These are phyloP conservation scores for Monotropa hypopitys DNA, from an alignment of 179 eudicot genomes.

Conservation along the genomic window DNA sequence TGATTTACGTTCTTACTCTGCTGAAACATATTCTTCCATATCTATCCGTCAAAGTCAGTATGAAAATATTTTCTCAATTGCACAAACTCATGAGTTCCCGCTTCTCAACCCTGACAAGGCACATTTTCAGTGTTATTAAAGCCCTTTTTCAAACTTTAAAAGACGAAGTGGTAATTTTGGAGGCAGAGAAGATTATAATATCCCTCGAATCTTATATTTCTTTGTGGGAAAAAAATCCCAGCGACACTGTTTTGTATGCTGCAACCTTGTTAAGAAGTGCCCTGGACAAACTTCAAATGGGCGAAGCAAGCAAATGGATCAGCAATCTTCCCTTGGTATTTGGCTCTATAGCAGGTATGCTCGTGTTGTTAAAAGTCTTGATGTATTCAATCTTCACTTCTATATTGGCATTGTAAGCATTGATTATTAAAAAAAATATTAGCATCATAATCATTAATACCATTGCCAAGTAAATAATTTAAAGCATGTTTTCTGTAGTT, in stretches of 20 bases:
- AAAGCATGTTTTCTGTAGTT: neutral
- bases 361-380: neutral
- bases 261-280: conserved; percentile 41
- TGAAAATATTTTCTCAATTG: conserved; percentile 28
- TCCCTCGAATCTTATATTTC: conserved; percentile 40
- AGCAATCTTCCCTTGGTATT: conserved; percentile 27
- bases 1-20: conserved; percentile 46
- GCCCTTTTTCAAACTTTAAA: conserved; percentile 34
- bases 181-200: conserved; percentile 29
- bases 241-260: conserved; percentile 45
- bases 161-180: conserved; percentile 22
- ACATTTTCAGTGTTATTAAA: conserved; percentile 39
- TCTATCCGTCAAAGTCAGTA: conserved; percentile 33
- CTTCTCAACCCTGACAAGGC: conserved; percentile 42
- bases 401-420: neutral
- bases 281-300: conserved; percentile 37
- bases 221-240: conserved; percentile 27
- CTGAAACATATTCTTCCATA: conserved; percentile 47
- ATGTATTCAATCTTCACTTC: neutral
- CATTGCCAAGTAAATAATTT: neutral
- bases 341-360: conserved; percentile 49
- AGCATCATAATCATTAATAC: neutral
- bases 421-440: too few species aligned
- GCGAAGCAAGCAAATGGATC: conserved; percentile 34
- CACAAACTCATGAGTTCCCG: conserved; percentile 35